Base-by-base conservation (phyloP, 164 flowering plant species). In the Nelumbo lutea region DNA sequence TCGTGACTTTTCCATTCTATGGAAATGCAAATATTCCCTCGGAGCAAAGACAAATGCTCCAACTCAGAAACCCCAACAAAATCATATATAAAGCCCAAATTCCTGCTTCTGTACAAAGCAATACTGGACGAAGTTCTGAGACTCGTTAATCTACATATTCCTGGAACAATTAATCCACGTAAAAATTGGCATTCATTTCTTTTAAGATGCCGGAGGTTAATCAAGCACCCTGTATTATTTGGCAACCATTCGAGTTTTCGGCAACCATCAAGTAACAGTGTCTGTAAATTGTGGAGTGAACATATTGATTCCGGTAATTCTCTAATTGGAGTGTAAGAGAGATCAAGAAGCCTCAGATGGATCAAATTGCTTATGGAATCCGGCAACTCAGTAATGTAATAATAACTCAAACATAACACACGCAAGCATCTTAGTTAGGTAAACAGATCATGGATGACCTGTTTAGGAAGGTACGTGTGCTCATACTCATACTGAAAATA, bases 81-180 rank as follows among this genome's bases (percentile, higher is more conserved):
- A 1, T 67, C 70, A 52, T 62, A 15, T 78, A 6, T 8, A 38
- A 55, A n/a, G 56, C 27, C 3, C 65, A n/a, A n/a, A n/a, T n/a
- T n/a, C n/a, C n/a, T n/a, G n/a, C n/a, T n/a, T n/a, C n/a, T n/a
- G 70, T 7, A 75, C 73, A 63, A 10, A 5, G 75, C 39, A 40
- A 80, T 70, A 2, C 61, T 57, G 5, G 73, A 6, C 55, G 75
- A 51, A 2, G 55, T 73, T 61, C 56, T 72, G 1, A 80, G 75
- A 27, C 50, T 69, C 6, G 41, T 70, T 59, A 80, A 59, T 9
- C 41, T 71, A 1, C 71, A 44, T 6, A 80, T 72, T 42, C 59
- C 53, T 27, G 27, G 27, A 0, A 27, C 27, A 27, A 27, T 0
- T 27, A 27, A 27, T 27, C 27, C 27, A 27, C 27, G 0, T 0